phyloP scores from a whole-genome alignment of 176 grass and related monocot genomes.

The Aegilops umbellulata region DNA sequence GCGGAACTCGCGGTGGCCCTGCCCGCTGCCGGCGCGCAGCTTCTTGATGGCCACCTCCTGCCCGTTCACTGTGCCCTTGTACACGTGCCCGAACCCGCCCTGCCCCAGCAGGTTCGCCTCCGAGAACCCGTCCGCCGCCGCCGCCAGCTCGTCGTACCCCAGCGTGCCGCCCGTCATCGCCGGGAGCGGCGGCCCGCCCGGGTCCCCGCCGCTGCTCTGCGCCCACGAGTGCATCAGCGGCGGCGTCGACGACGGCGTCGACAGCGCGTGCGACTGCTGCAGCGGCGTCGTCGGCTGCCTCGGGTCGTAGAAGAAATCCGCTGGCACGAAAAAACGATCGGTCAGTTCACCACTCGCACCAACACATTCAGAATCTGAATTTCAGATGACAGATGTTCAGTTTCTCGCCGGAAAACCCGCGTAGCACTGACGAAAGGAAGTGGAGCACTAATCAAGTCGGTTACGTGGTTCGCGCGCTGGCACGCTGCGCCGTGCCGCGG shows the following conservation, averaged over 20 bases:
- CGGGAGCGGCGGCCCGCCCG: constrained; percentile 22
- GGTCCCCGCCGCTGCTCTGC: constrained; percentile 21
- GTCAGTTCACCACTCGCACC: background rate
- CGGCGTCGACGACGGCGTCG: constrained; percentile 38
- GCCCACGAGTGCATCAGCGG: constrained; percentile 23
- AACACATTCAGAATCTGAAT: background rate
- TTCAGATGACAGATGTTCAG: background rate
- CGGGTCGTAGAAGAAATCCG: constrained; percentile 44
- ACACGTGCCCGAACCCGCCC: constrained; percentile 87
- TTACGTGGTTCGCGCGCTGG: no score
- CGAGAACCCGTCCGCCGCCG: constrained; percentile 64
- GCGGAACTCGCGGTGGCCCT: constrained; percentile 85
- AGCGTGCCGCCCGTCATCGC: constrained; percentile 39
- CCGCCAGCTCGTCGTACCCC: constrained; percentile 65
- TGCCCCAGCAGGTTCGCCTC: constrained; percentile 76
- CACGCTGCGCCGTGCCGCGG: no score
- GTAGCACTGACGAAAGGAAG: background rate
- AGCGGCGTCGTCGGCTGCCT: constrained; percentile 23
- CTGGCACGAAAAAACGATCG: background rate
- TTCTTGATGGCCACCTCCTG: constrained; percentile 86
- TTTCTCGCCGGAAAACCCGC: background rate
- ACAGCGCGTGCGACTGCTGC: constrained; percentile 20
- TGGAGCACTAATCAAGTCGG: background rate
- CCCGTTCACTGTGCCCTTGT: constrained; percentile 58
- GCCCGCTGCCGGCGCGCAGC: constrained; percentile 57